These are phyloP conservation scores for Ceriops decandra DNA, from an alignment of 345 rosid species.

Conservation along the genomic window DNA sequence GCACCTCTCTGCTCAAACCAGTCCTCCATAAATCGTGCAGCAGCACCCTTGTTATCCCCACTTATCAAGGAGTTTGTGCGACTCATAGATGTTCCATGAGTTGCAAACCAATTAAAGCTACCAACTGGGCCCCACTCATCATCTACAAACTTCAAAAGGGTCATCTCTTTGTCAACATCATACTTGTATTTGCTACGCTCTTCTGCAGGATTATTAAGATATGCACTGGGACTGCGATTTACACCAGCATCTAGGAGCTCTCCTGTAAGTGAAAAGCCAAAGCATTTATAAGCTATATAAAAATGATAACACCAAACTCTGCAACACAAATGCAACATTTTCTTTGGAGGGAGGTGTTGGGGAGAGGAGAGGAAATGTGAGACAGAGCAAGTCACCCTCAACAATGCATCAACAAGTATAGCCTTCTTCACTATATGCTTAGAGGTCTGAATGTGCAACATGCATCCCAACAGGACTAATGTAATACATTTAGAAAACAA, in stretches of 20 bases:
- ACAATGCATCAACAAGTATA: too few species aligned
- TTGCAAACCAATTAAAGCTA: slow-evolving; percentile 95
- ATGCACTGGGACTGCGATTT: slow-evolving; percentile 96
- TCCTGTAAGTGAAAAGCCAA: slow-evolving; percentile 43
- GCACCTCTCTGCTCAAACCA: slow-evolving; percentile 55
- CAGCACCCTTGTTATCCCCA: slow-evolving; percentile 98
- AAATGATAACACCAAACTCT: not conserved
- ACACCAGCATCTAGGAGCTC: slow-evolving; percentile 83
- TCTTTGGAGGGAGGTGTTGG: too few species aligned
- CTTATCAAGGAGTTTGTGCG: slow-evolving; percentile 89
- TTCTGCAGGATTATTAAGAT: slow-evolving; percentile 74
- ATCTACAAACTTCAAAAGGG: slow-evolving; percentile 91
- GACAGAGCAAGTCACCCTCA: too few species aligned
- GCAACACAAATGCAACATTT: too few species aligned
- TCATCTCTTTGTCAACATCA: slow-evolving; percentile 89
- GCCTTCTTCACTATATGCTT: too few species aligned
- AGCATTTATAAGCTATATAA: not conserved
- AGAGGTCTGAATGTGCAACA: too few species aligned
- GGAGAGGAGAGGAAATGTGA: too few species aligned
- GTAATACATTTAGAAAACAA: too few species aligned
- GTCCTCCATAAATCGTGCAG: slow-evolving; percentile 92
- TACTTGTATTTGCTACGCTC: slow-evolving; percentile 73
- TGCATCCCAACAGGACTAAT: too few species aligned
- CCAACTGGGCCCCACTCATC: slow-evolving; percentile 83
- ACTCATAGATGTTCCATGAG: slow-evolving; percentile 98